Evolutionary conservation across 1,139 yeast species (phyloP).

Genomic region (Geotrichum citri-aurantii): DNA sequence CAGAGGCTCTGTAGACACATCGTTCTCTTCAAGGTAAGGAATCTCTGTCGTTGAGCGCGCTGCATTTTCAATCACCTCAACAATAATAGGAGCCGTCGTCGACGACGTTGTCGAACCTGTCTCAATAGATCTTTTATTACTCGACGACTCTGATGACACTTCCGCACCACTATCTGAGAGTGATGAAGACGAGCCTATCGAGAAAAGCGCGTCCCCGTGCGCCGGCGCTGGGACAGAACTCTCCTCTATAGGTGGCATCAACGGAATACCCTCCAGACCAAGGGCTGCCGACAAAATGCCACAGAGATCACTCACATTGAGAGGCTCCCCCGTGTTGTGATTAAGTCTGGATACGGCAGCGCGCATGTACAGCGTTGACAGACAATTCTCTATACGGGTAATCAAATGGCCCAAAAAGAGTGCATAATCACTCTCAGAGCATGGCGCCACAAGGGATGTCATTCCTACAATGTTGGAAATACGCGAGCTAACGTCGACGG

Average conservation of each 20-base stretch:
- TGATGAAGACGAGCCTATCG: not conserved
- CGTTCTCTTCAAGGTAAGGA: not conserved
- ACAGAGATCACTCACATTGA: not conserved
- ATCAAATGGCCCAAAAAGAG: constrained; percentile 57
- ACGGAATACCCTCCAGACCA: not conserved
- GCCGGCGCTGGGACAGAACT: not conserved
- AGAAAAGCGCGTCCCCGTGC: not conserved
- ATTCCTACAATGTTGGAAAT: constrained; percentile 3
- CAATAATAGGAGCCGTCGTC: not conserved
- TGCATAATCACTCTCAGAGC: constrained; percentile 36
- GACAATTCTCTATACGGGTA: constrained; percentile 53
- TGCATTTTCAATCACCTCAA: not conserved
- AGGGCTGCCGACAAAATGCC: not conserved
- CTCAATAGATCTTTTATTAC: not conserved
- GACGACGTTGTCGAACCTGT: not conserved
- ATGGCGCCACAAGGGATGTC: constrained; percentile 1
- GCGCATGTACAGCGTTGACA: constrained; percentile 25
- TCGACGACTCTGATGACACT: not conserved
- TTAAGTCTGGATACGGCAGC: constrained; percentile 8
- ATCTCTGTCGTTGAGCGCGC: not conserved
- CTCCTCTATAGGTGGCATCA: not conserved
- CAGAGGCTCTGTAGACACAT: not conserved
- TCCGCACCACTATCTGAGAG: not conserved
- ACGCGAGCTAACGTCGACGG: not conserved
- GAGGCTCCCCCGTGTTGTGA: not conserved